Percentiles rank a stretch among this genome's conserved stretches.
These are phyloP conservation scores for Trichodelitschia bisporula DNA, from an alignment of 495 filamentous ascomycete genomes.

Conservation along the genomic window DNA sequence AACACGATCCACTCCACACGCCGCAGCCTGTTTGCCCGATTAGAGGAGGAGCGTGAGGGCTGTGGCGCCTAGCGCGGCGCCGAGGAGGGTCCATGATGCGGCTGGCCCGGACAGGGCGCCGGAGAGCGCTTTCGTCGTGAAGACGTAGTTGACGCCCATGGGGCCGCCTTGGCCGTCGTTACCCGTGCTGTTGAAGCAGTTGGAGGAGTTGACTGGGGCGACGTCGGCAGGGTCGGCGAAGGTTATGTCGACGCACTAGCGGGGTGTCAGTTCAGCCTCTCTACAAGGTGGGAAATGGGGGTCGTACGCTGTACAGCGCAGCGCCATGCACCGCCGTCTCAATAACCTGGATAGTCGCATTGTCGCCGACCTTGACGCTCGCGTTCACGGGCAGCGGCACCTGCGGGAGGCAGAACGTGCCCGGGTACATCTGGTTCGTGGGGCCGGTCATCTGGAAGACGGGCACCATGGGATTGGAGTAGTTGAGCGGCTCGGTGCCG, in stretches of 20 bases:
- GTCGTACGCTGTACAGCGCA: slow-evolving; percentile 66
- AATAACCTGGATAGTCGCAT: slow-evolving; percentile 86
- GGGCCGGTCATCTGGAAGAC: slow-evolving; percentile 78
- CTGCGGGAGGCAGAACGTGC: slow-evolving; percentile 73
- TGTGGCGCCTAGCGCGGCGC: not conserved
- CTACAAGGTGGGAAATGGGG: not conserved
- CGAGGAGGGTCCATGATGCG: not conserved
- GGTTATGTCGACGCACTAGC: slow-evolving; percentile 72
- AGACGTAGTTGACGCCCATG: slow-evolving; percentile 51
- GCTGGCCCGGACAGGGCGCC: not conserved
- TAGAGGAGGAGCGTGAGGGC: not conserved
- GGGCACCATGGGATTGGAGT: slow-evolving; percentile 61
- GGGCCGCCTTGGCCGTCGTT: slow-evolving; percentile 15
- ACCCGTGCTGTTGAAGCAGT: slow-evolving; percentile 69
- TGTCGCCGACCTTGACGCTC: slow-evolving; percentile 52
- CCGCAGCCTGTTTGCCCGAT: not conserved
- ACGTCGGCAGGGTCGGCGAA: slow-evolving; percentile 60
- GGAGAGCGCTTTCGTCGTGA: slow-evolving; percentile 21
- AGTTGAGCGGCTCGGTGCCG: slow-evolving; percentile 61
- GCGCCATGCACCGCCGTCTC: slow-evolving; percentile 81
- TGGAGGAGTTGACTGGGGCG: slow-evolving; percentile 41
- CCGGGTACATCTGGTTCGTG: slow-evolving; percentile 53
- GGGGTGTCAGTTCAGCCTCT: slow-evolving; percentile 5
- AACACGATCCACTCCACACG: not conserved
- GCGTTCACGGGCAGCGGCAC: slow-evolving; percentile 61